These are phyloP conservation scores for Solanum gracilifrons DNA, from an alignment of 257 asterid genomes.

Conservation along the genomic window DNA sequence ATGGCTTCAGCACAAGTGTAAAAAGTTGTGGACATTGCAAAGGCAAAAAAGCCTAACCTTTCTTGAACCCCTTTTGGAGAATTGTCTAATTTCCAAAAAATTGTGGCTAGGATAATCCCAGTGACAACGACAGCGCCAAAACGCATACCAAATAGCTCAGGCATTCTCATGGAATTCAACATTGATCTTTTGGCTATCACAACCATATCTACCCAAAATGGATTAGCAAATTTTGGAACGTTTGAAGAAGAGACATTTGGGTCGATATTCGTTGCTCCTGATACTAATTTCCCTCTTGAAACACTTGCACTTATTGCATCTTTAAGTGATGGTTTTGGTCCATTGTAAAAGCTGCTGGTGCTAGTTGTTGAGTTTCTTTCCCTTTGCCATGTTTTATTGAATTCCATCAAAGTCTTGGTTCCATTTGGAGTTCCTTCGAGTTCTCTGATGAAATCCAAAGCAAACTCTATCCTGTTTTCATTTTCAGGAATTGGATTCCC, in stretches of 20 bases:
- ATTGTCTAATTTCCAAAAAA: constrained; percentile 24
- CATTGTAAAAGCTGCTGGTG: not conserved
- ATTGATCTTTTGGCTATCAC: constrained; percentile 36
- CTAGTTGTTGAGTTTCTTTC: not conserved
- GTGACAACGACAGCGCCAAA: constrained; percentile 34
- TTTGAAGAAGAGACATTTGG: constrained; percentile 2
- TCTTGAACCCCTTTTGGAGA: constrained; percentile 44
- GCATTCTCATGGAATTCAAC: constrained; percentile 27
- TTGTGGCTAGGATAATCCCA: constrained; percentile 33
- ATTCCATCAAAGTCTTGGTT: constrained; percentile 14
- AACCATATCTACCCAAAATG: constrained; percentile 30
- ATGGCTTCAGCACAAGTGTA: constrained; percentile 49
- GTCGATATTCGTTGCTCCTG: constrained; percentile 12
- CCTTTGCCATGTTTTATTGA: constrained; percentile 19
- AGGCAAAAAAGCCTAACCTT: constrained; percentile 36
- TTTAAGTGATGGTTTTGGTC: constrained; percentile 15
- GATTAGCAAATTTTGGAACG: constrained; percentile 33
- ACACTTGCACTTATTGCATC: constrained; percentile 30
- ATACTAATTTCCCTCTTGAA: constrained; percentile 27
- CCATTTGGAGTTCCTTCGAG: constrained; percentile 19
- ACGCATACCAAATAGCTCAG: constrained; percentile 28
- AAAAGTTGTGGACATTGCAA: constrained; percentile 43
- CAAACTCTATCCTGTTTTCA: constrained; percentile 27
- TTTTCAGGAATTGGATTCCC: constrained; percentile 25
- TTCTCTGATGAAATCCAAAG: constrained; percentile 25